Evolutionary conservation across 495 filamentous ascomycete species (phyloP).

Genomic region (Sporormia fimetaria): DNA sequence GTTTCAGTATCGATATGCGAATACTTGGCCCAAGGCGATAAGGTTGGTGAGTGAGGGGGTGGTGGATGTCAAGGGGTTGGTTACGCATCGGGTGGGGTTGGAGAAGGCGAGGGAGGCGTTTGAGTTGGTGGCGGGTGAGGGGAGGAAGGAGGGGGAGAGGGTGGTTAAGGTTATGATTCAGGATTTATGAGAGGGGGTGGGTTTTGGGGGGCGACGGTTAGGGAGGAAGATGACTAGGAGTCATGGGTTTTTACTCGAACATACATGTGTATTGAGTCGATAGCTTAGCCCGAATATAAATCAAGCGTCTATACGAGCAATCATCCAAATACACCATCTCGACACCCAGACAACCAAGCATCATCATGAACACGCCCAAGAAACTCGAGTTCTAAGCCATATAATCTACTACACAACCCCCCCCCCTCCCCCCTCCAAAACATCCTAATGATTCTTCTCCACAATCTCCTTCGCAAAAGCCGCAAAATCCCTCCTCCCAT

Average conservation of each 20-base stretch:
- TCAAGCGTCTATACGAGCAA: too few relatives aligned
- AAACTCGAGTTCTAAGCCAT: too few relatives aligned
- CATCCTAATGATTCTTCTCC: conserved; percentile 54
- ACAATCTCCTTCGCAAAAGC: conserved; percentile 80
- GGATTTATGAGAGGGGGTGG: conserved; percentile 35
- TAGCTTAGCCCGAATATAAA: too few relatives aligned
- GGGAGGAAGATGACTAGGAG: too few relatives aligned
- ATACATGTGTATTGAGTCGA: too few relatives aligned
- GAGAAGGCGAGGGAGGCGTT: conserved; percentile 88
- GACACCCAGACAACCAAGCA: too few relatives aligned
- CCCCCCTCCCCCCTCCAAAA: too few relatives aligned
- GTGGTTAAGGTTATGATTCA: conserved; percentile 93
- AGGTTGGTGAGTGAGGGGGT: conserved; percentile 72
- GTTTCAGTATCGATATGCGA: conserved; percentile 92
- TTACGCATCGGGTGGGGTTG: conserved; percentile 74
- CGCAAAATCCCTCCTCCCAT: conserved; percentile 64
- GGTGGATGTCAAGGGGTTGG: conserved; percentile 64
- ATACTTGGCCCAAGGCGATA: conserved; percentile 91
- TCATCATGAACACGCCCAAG: too few relatives aligned
- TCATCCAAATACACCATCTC: too few relatives aligned
- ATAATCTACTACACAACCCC: too few relatives aligned
- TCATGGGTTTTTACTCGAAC: too few relatives aligned
- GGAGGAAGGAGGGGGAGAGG: conserved; percentile 78
- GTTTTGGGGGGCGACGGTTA: not conserved
- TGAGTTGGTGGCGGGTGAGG: conserved; percentile 72